Evolutionary conservation across 192 early-diverging fungal genomes (phyloP).

Genomic region (Diversispora epigaea): DNA sequence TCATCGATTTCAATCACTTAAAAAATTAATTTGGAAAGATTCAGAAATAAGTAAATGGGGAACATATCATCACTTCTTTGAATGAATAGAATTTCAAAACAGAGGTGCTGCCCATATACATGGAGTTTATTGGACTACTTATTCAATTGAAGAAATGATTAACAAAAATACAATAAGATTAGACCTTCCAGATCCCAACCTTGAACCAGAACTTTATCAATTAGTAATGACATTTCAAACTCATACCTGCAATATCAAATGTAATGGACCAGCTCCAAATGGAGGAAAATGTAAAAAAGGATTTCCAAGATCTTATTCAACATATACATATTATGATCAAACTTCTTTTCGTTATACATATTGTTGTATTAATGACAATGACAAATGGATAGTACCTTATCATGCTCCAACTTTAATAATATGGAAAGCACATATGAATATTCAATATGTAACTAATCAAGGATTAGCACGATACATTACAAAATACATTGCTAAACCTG

Average conservation of each 20-base stretch:
- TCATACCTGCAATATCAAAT: too few species aligned
- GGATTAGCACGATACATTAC: background rate
- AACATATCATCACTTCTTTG: background rate
- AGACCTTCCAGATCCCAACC: background rate
- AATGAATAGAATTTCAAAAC: slow-evolving; percentile 9
- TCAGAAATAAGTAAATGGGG: background rate
- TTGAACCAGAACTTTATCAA: too few species aligned
- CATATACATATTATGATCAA: too few species aligned
- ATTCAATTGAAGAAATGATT: background rate
- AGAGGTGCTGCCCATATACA: background rate
- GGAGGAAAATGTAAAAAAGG: too few species aligned
- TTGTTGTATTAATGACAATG: background rate
- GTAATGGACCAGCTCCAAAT: too few species aligned
- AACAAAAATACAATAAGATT: background rate
- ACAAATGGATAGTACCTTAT: background rate
- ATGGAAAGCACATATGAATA: background rate
- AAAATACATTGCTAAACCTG: slow-evolving; percentile 8
- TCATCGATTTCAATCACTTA: background rate
- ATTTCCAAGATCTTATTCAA: too few species aligned
- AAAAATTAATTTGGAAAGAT: background rate
- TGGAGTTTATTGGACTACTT: background rate
- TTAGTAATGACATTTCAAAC: too few species aligned
- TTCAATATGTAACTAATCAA: background rate
- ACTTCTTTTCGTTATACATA: too few species aligned
- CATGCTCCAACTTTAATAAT: background rate